A percentile compares a stretch with the other conserved stretches of the same genome.
These are phyloP conservation scores for Funneliformis geosporum DNA, from an alignment of 192 early-diverging fungal species.

Conservation along the genomic window DNA sequence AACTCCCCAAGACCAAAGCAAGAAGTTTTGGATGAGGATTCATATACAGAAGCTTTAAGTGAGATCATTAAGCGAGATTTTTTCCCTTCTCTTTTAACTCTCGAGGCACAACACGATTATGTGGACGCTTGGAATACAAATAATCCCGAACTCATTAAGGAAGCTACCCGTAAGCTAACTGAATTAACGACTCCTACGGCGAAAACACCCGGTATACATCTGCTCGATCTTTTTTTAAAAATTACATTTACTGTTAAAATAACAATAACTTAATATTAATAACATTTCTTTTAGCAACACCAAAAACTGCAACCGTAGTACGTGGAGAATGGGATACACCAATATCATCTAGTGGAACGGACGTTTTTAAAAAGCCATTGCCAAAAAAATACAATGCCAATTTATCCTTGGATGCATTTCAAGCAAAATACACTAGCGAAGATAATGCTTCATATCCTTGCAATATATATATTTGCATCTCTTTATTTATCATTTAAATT, in stretches of 20 bases:
- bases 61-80: slow-evolving; percentile 84
- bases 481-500: neutral
- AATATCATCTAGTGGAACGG: slow-evolving; percentile 2
- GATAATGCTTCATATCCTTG: slow-evolving; percentile 70
- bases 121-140: slow-evolving; percentile 43
- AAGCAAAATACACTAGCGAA: slow-evolving; percentile 73
- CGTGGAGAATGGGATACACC: slow-evolving; percentile 30
- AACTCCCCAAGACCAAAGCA: slow-evolving; percentile 26
- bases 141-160: slow-evolving; percentile 37
- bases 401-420: slow-evolving; percentile 71
- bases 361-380: slow-evolving; percentile 13
- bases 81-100: slow-evolving; percentile 69
- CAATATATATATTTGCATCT: neutral
- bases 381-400: slow-evolving; percentile 46
- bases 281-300: slow-evolving; percentile 30
- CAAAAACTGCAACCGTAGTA: slow-evolving; percentile 29
- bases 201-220: slow-evolving; percentile 38
- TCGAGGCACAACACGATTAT: slow-evolving; percentile 54
- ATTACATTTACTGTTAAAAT: neutral
- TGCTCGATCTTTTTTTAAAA: neutral
- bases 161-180: slow-evolving; percentile 39
- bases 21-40: slow-evolving; percentile 73
- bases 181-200: slow-evolving; percentile 41
- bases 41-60: slow-evolving; percentile 70
- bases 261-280: slow-evolving; percentile 9